Evolutionary conservation across 1,139 yeast genomes (phyloP), one percentile per base, ranked within the genome.

Genomic region (Candida sojae): DNA sequence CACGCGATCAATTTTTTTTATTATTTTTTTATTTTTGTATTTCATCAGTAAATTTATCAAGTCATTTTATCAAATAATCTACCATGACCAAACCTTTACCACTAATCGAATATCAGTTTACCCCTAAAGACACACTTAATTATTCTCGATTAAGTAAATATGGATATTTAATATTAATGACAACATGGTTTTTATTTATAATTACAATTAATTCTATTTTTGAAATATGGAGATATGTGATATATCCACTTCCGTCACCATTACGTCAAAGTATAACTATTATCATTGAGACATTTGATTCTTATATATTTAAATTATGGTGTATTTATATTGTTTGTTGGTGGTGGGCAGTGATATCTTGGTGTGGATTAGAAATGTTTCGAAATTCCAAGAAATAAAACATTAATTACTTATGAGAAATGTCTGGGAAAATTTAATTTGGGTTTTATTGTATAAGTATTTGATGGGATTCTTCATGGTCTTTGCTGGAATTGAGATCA

Each of bases 321-420:
- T 70, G 86, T 45, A 69, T 80, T 8, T 82, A 81, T 48, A 82
- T 84, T 28, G 78, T 85, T 6, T 63, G 79, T 1, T 87, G 95
- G 93, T 79, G 88, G 63, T 87, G 95, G 93, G 81, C 90, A 39
- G 66, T 84, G 6, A 69, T 79, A 2, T 83, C 91, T 6, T 87
- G 95, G 95, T 73, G 84, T 52, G 91, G 93, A 31, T 77, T 86
- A 77, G 87, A 87, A 62, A 70, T 86, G 49, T 87, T 87, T 64
- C 68, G 90, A 43, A 93, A 87, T 60, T 85, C 92, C 31, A 84
- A 84, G 17, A 23, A 28, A 8, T 37, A 5, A 26, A n/a, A 17
- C 3, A 17, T 17, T 17, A 17, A 17, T 17, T 17, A 17, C 21
- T 17, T 17, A 17, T 17, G 21, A 17, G 21, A 17, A 17, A 17